Evolutionary conservation across 208 protist species (phyloP).

Genomic region (Naegleria fowleri): DNA sequence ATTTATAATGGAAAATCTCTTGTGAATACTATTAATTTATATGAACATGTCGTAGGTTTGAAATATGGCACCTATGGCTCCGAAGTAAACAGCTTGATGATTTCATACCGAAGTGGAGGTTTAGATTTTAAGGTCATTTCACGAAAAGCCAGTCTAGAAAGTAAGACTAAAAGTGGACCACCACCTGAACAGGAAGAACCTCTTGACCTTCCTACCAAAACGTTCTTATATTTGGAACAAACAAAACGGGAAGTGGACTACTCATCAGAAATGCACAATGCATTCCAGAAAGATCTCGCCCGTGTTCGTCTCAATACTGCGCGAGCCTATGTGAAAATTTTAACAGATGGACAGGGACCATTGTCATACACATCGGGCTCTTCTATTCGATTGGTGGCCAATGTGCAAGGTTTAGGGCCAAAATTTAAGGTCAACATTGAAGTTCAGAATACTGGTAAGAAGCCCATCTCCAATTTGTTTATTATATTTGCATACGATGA

Average conservation of each 20-base stretch:
- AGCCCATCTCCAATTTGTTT: neutral
- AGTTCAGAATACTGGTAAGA: constrained; percentile 64
- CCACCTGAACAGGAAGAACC: constrained; percentile 81
- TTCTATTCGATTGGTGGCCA: constrained; percentile 47
- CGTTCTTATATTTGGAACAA: constrained; percentile 83
- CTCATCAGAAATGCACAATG: constrained; percentile 73
- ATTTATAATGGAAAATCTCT: constrained; percentile 78
- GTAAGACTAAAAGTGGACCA: constrained; percentile 49
- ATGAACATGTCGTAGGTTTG: neutral
- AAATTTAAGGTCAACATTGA: constrained; percentile 71
- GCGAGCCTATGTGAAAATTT: constrained; percentile 69
- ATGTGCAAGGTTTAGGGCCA: constrained; percentile 82
- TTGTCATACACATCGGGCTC: neutral
- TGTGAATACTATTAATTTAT: constrained; percentile 55
- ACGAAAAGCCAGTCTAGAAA: constrained; percentile 43
- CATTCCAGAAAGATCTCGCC: constrained; percentile 82
- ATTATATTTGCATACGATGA: neutral
- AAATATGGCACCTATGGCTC: neutral
- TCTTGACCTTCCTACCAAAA: constrained; percentile 77
- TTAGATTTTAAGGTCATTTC: constrained; percentile 31
- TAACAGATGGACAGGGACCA: constrained; percentile 52
- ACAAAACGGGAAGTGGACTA: constrained; percentile 74
- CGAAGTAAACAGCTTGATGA: neutral
- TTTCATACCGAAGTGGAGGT: constrained; percentile 28
- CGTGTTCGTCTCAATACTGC: constrained; percentile 71